Base-by-base conservation (phyloP, 352 stramenopile genomes). In the Globisporangium parvum region DNA sequence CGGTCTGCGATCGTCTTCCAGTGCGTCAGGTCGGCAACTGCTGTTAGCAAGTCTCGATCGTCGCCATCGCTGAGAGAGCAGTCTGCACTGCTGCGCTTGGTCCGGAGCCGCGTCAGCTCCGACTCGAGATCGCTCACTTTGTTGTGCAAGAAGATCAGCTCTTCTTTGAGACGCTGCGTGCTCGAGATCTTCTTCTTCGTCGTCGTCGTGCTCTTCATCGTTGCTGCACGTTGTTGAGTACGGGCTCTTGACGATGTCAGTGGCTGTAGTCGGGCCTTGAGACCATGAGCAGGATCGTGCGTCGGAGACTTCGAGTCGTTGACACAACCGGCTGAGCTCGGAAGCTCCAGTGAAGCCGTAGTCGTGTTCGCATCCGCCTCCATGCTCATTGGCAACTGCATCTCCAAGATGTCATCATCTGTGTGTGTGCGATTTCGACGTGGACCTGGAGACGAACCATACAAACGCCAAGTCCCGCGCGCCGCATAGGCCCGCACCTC, bases 61-160 rank as follows among this genome's bases (percentile, higher is more conserved):
- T 46, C 10, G 49, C n/a, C 18, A 11, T 26, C 10, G 6, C n/a
- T 23, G 12, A 20, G n/a, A 12, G n/a, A 33, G 11, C 35, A 15
- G 28, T 53, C 47, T 15, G 18, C 15, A 6, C 47, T 24, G 31
- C 10, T 24, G 17, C 28, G 24, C 5, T 26, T 15, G 18, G 42
- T 9, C 20, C 6, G 1, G 39, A 48, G 42, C 42, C 11, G 42
- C 42, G n/a, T 48, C 42, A 59, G 31, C 15, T 59, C 53, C 12
- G 35, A 23, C 14, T 55, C 55, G 15, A 55, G 41, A 15, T 50
- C 55, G 17, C 11, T 12, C 12, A 61, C 35, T 40, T 55, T 55
- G 47, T 31, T 23, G n/a, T 47, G 47, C 37, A 61, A 14, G 48
- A 55, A 61, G 40, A 20, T 45, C 20, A 61, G 55, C 47, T 61